Percentiles rank a stretch among this genome's conserved stretches.
Evolutionary conservation across 352 stramenopile genomes (phyloP).

Genomic region (Phytophthora constricta): DNA sequence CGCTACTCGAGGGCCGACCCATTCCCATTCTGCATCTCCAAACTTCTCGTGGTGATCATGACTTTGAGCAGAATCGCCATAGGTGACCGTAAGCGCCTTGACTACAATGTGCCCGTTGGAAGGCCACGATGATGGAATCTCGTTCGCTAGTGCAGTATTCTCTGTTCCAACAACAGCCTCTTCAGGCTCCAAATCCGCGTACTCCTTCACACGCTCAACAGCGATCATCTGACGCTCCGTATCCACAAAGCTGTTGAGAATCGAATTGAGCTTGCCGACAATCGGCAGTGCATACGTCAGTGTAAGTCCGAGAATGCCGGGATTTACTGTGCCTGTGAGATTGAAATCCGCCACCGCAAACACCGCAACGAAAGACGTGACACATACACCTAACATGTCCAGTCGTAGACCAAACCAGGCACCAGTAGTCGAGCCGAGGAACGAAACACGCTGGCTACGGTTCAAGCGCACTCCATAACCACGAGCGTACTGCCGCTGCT

Average conservation of each 20-base stretch:
- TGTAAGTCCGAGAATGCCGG: slow-evolving; percentile 86
- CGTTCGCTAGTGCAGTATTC: slow-evolving; percentile 7
- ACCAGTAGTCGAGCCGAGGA: slow-evolving; percentile 72
- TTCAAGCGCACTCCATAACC: slow-evolving; percentile 60
- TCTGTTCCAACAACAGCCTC: slow-evolving; percentile 32
- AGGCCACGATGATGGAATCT: slow-evolving; percentile 42
- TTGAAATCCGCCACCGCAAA: slow-evolving; percentile 82
- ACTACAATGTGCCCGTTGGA: slow-evolving; percentile 58
- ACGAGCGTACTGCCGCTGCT: slow-evolving; percentile 50
- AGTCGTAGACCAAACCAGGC: slow-evolving; percentile 89
- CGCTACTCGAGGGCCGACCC: slow-evolving; percentile 19
- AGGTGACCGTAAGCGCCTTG: slow-evolving; percentile 54
- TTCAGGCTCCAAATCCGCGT: slow-evolving; percentile 62
- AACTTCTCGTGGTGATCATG: slow-evolving; percentile 13
- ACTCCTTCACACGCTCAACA: slow-evolving; percentile 90
- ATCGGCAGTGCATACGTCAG: slow-evolving; percentile 92
- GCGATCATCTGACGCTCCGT: slow-evolving; percentile 93
- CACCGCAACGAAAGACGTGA: slow-evolving; percentile 83
- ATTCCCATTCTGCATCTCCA: slow-evolving; percentile 29
- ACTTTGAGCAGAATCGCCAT: slow-evolving; percentile 7
- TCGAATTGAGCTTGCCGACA: slow-evolving; percentile 87
- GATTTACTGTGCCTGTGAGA: slow-evolving; percentile 54
- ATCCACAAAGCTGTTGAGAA: slow-evolving; percentile 86
- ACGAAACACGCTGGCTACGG: slow-evolving; percentile 76
- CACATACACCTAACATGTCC: slow-evolving; percentile 81